Evolutionary conservation across 257 asterid genomes (phyloP).

Genomic region (Echites panduratus): DNA sequence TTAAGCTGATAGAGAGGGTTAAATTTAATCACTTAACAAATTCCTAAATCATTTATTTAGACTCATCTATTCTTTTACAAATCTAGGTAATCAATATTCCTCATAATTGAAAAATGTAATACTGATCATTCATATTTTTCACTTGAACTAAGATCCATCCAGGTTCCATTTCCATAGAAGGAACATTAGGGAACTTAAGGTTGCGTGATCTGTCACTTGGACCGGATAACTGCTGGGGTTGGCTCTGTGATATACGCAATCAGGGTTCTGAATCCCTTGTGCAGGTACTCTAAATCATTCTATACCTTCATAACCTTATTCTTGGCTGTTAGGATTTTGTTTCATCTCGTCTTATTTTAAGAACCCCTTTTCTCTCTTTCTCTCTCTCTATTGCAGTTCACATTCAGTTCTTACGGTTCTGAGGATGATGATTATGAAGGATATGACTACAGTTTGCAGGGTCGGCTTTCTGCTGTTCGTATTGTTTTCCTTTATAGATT

Average conservation of each 20-base stretch:
- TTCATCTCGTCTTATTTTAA: not conserved
- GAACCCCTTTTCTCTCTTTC: not conserved
- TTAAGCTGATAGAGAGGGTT: too few relatives aligned
- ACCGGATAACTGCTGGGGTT: conserved; percentile 81
- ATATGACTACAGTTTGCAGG: conserved; percentile 78
- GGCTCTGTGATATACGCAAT: conserved; percentile 97
- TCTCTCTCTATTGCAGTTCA: conserved; percentile 50
- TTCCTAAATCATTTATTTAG: not conserved
- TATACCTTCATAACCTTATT: not conserved
- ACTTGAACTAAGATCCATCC: conserved; percentile 73
- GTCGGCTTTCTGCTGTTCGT: conserved; percentile 97
- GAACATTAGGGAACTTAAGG: conserved; percentile 89
- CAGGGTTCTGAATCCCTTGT: conserved; percentile 89
- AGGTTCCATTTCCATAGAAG: conserved; percentile 76
- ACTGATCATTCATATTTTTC: conserved; percentile 23
- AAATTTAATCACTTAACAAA: not conserved
- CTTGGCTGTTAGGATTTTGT: not conserved
- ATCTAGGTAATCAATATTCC: not conserved
- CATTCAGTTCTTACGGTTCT: conserved; percentile 67
- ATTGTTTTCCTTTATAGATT: conserved; percentile 91
- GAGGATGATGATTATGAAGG: conserved; percentile 96
- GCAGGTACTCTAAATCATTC: conserved; percentile 44
- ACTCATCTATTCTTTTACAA: not conserved
- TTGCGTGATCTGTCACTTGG: conserved; percentile 80
- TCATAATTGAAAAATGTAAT: not conserved